Evolutionary conservation across 768 basidiomycete genomes (phyloP), one percentile per base, ranked within the genome.

Genomic region (Auriscalpium vulgare): DNA sequence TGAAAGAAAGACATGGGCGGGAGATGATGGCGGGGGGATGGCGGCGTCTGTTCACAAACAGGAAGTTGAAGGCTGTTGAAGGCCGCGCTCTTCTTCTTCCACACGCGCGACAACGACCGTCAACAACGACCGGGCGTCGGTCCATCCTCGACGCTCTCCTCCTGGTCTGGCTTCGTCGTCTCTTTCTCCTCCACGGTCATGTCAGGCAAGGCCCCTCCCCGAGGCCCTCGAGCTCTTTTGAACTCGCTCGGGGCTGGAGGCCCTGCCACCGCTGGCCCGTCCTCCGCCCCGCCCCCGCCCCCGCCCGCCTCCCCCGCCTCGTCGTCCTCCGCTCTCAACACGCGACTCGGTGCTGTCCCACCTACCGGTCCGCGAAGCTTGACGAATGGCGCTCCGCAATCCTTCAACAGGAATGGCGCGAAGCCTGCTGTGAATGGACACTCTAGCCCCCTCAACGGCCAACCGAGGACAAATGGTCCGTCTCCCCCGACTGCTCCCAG

Each of bases 131-230:
- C 38, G 16, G 34, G 23, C 51, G 51, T 44, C 40, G 40, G 51
- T 53, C 51, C 21, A 23, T 36, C 29, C 29, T 29, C 29, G 29
- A 29, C 45, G 46, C 8, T 49, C 23, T 37, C 44, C 19, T 29
- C 16, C 35, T 47, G 40, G 34, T 16, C 21, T 44, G 29, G 48
- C 48, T n/a, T 14, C 47, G 36, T 53, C 55, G 57, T 51, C 64
- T 43, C 29, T 44, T 44, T 55, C 48, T 59, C 50, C 21, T 2
- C 47, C 60, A 59, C 29, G 29, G 50, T 59, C 57, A 87, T 89
- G 87, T 87, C 87, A 70, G 85, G 87, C 66, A 88, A 85, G 74
- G 83, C 80, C 51, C 87, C 87, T 63, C 87, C 87, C 61, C 79
- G 76, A 62, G 87, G 87, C 55, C 87, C 87, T 47, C 74, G 87